phyloP scores from a whole-genome alignment of 1,284 basidiomycete species.

The Pascua sp. region DNA sequence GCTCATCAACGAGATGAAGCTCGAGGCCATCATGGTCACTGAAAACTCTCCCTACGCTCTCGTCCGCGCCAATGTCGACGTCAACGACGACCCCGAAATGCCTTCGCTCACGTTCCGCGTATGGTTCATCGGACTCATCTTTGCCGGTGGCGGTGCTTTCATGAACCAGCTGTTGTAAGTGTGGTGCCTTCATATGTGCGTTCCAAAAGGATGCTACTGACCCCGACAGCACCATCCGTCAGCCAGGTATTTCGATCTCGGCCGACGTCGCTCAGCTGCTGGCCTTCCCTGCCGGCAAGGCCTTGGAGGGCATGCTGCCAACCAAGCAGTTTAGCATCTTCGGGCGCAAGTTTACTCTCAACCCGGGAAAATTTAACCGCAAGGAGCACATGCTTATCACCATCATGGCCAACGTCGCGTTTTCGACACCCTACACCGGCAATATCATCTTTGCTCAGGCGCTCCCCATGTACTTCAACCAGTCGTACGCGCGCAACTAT shows the following conservation, averaged over 20 bases:
- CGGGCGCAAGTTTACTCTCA: conserved; percentile 22
- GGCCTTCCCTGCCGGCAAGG: conserved; percentile 30
- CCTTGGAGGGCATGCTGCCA: conserved; percentile 16
- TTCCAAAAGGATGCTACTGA: too few species aligned
- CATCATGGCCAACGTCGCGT: conserved; percentile 42
- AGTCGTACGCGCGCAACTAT: conserved; percentile 45
- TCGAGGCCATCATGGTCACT: conserved; percentile 36
- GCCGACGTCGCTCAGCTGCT: conserved; percentile 35
- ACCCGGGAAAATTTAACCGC: conserved; percentile 56
- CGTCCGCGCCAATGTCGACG: conserved; percentile 76
- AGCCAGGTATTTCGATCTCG: conserved; percentile 30
- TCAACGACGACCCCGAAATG: conserved; percentile 71
- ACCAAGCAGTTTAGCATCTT: neutral
- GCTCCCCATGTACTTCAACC: conserved; percentile 37
- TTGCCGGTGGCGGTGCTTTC: conserved; percentile 58
- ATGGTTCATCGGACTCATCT: conserved; percentile 63
- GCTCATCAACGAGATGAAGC: conserved; percentile 31
- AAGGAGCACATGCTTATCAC: conserved; percentile 45
- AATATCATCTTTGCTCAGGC: conserved; percentile 45
- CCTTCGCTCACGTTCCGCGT: conserved; percentile 79
- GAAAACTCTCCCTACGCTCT: conserved; percentile 74
- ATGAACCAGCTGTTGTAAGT: conserved; percentile 57
- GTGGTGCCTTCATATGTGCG: too few species aligned
- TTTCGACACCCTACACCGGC: conserved; percentile 44
- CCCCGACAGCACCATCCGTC: conserved; percentile 32